Evolutionary conservation across 2,329 filamentous ascomycete species (phyloP).

Genomic region (Scleromitrula shiraiana): DNA sequence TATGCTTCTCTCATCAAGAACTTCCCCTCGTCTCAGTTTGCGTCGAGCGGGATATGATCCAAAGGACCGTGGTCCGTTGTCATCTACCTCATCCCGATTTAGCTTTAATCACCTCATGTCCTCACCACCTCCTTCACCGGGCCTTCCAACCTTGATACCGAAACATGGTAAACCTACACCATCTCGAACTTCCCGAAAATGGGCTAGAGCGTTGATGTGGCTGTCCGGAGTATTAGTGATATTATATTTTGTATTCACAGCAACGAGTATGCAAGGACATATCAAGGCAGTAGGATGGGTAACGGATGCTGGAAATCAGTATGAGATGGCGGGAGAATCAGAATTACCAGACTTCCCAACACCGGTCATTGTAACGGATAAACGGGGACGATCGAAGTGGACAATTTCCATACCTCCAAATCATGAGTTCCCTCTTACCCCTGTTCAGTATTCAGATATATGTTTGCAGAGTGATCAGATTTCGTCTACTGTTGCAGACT

Average conservation of each 20-base stretch:
- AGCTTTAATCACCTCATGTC: constrained; percentile 61
- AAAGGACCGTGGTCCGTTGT: constrained; percentile 45
- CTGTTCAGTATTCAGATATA: constrained; percentile 60
- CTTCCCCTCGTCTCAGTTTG: constrained; percentile 47
- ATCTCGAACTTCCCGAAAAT: constrained; percentile 29
- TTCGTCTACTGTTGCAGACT: constrained; percentile 46
- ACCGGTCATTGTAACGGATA: constrained; percentile 62
- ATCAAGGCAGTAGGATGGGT: constrained; percentile 34
- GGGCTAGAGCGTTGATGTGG: constrained; percentile 38
- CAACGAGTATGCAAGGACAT: constrained; percentile 28
- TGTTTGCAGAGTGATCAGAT: constrained; percentile 60
- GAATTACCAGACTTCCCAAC: constrained; percentile 64
- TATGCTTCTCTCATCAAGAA: constrained; percentile 31
- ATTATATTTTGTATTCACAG: constrained; percentile 39
- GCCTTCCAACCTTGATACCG: constrained; percentile 59
- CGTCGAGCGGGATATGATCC: constrained; percentile 48
- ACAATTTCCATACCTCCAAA: constrained; percentile 69
- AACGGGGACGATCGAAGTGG: constrained; percentile 60
- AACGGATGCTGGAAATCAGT: constrained; percentile 38
- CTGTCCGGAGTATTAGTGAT: constrained; percentile 42
- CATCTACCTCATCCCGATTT: constrained; percentile 54
- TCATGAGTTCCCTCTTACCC: constrained; percentile 57
- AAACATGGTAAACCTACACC: constrained; percentile 53
- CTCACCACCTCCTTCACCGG: constrained; percentile 62
- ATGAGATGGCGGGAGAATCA: constrained; percentile 60